Base-by-base conservation (phyloP, 169 alveolate genomes). In the Cryptosporidium canis region DNA sequence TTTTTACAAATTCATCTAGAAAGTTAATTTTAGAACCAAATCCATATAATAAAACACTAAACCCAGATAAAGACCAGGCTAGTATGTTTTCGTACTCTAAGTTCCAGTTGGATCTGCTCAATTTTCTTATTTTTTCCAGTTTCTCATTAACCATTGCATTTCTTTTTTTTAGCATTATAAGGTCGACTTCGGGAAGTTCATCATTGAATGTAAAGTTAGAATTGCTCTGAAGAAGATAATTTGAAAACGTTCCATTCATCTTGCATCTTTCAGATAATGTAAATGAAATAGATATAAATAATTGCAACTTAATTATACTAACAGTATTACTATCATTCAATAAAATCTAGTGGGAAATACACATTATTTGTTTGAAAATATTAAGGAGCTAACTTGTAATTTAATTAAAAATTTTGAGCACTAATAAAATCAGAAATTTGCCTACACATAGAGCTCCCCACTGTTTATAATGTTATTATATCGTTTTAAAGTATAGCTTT, bases 51-150 rank as follows among this genome's bases (percentile, higher is more conserved):
- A 77, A 21, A 24, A 77, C 87, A 35, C 64, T 58, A 77, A 77
- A 77, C 35, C 87, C 87, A 2, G 87, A 29, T 29, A 77, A n/a
- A 39, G 67, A 77, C 87, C 87, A 77, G 11, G 58, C 24, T 24
- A 77, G 2, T 18, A 77, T 56, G 12, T 55, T 35, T 21, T 77
- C 58, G 44, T 58, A 29, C 12, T 31, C 48, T 1, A 24, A 27
- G 14, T 29, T 41, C 87, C 87, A 77, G 4, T n/a, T 47, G 0
- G 18, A 48, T 55, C 66, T 55, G 14, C 21, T 48, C 29, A 7
- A 29, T 35, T 51, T 24, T 16, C 41, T 51, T n/a, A 27, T 48
- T 41, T 70, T 48, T 4, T 51, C 21, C 21, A 31, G 55, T 55
- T 16, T 51, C 31, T 53, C 39, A 12, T 47, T 44, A 70, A 33